phyloP scores from a whole-genome alignment of 306 rosid genomes.

The Sphenostylis stenocarpa region DNA sequence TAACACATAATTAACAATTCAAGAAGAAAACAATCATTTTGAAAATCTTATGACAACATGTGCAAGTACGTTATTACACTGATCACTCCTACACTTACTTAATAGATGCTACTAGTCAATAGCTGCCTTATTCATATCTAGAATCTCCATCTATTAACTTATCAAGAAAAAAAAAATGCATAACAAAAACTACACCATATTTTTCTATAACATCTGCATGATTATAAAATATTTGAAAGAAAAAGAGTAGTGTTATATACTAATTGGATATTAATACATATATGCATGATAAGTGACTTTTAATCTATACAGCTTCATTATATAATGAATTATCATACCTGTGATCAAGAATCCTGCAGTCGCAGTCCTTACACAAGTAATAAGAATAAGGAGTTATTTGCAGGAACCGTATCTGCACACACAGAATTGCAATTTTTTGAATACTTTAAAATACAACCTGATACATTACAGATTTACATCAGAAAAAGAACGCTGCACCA shows the following conservation, averaged over 20 bases:
- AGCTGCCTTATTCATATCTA: background rate
- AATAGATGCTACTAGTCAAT: background rate
- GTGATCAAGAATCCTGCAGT: slow-evolving; percentile 79
- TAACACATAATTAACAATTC: slow-evolving; percentile 18
- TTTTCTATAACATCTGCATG: background rate
- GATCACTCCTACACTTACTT: background rate
- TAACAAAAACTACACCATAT: background rate
- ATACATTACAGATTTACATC: background rate
- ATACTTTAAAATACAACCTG: slow-evolving; percentile 23
- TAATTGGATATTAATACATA: too few relatives aligned
- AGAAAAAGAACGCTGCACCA: slow-evolving; percentile 11
- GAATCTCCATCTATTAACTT: background rate
- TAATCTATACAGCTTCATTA: background rate
- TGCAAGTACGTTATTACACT: background rate
- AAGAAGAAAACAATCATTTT: background rate
- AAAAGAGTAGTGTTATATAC: background rate
- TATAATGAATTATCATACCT: slow-evolving; percentile 51
- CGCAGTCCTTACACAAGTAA: slow-evolving; percentile 92
- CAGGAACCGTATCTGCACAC: slow-evolving; percentile 76
- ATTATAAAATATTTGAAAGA: background rate
- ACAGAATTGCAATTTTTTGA: slow-evolving; percentile 28
- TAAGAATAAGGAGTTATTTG: slow-evolving; percentile 78
- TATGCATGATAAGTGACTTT: background rate
- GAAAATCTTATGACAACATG: background rate
- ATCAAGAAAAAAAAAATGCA: background rate